Evolutionary conservation across 2,329 filamentous ascomycete genomes (phyloP), one percentile per base, ranked within the genome.

Genomic region (Calonectria multiphialidica): DNA sequence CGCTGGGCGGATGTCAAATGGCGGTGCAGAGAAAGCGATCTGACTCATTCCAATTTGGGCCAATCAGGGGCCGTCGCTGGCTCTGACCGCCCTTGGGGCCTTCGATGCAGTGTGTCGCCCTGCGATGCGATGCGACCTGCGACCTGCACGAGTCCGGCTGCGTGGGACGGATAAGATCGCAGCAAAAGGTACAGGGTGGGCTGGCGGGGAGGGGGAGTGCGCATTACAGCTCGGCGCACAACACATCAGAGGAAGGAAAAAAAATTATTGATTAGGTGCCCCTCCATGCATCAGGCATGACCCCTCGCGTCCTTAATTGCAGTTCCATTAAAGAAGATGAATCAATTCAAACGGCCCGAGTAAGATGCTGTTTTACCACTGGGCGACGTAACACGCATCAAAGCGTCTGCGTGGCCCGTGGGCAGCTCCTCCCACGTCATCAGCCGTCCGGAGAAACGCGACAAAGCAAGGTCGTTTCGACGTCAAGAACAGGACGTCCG

Each of bases 151-250:
- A 44, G 57, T 59, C 64, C 66, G 61, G 49, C 68, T 64, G 68
- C 50, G 61, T 64, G 68, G 68, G 68, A 66, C 68, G 68, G 68
- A 66, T 66, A 65, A 70, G 68, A 70, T 70, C 68, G 68, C 42
- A 33, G 53, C 35, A 35, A 66, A 62, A 49, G 25, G 47, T 35
- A 62, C 59, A 65, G 61, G 44, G 62, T 42, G 49, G 18, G 59
- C 23, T 18, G 23, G 30, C 35, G 40, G 30, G 25, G 30, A 40
- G 33, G 47, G 68, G 68, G 67, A 65, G 68, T 70, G 68, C 64
- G 50, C 68, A 70, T 50, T 50, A 57, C 49, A 47, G 12, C 35
- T 37, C n/a, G 35, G 28, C 37, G 33, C 35, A 57, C 53, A 57
- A 23, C 30, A 21, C 28, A 21, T 33, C 30, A 55, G n/a, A 37